phyloP scores from a whole-genome alignment of 192 early-diverging fungal species.

The Backusella tarrabulga region DNA sequence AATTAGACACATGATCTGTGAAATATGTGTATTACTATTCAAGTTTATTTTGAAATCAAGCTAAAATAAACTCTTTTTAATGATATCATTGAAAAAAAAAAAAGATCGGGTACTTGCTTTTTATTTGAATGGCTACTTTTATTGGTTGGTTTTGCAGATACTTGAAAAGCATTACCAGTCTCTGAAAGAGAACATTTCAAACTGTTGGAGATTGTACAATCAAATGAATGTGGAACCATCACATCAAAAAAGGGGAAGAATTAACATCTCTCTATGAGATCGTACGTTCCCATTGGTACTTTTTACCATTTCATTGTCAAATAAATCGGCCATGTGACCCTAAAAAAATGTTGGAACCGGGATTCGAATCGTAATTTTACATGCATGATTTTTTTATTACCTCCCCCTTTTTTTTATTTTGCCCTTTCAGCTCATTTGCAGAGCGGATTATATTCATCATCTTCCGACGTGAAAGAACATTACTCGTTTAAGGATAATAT shows the following conservation, averaged over 20 bases:
- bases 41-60: background rate
- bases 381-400: background rate
- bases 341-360: background rate
- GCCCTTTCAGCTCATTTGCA: background rate
- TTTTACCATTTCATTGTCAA: background rate
- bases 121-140: too few species aligned
- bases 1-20: too few species aligned
- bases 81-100: background rate
- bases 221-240: background rate
- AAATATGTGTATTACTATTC: background rate
- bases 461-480: background rate
- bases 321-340: background rate
- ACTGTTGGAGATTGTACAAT: background rate
- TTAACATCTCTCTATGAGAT: background rate
- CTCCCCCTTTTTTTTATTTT: background rate
- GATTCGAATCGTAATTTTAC: background rate
- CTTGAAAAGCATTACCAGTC: too few species aligned
- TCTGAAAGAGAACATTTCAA: background rate
- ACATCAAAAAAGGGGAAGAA: background rate
- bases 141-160: too few species aligned
- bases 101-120: background rate
- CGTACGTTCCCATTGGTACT: background rate
- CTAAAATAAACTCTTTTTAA: background rate
- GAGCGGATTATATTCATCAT: background rate
- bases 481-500: background rate